A percentile compares a stretch with the other conserved stretches of the same genome.
Conservation (phyloP, 345 rosid species). For the Rhodamnia argentea region DNA sequence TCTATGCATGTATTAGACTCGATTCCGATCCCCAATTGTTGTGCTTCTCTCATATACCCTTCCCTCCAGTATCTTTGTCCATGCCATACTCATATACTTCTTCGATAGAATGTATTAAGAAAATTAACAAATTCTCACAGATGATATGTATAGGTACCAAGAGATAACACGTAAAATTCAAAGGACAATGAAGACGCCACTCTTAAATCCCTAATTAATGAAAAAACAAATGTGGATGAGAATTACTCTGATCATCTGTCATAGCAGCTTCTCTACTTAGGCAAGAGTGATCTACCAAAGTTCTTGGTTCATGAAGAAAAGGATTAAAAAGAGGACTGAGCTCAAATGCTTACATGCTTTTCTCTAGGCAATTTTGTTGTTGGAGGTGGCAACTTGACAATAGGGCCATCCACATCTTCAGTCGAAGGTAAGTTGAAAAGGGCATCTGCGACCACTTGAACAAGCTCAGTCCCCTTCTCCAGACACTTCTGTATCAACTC, state of each 20-base stretch:
- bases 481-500: constrained; percentile 54
- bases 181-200: neutral
- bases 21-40: neutral
- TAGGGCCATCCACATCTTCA: constrained; percentile 70
- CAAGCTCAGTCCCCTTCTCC: constrained; percentile 49
- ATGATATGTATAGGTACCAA: neutral
- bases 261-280: neutral
- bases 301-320: neutral
- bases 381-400: constrained; percentile 71
- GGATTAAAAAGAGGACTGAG: neutral
- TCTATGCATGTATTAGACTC: neutral
- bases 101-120: neutral
- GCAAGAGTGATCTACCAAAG: neutral
- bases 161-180: neutral
- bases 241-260: neutral
- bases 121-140: neutral
- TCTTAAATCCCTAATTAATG: neutral
- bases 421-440: constrained; percentile 74
- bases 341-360: constrained; percentile 49
- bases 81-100: neutral
- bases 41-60: neutral
- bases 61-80: neutral
- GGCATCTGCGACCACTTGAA: constrained; percentile 56
- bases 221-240: neutral
- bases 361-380: constrained; percentile 71